These are phyloP conservation scores for Amoebophrya sp. DNA, from an alignment of 169 alveolate species.

Conservation along the genomic window DNA sequence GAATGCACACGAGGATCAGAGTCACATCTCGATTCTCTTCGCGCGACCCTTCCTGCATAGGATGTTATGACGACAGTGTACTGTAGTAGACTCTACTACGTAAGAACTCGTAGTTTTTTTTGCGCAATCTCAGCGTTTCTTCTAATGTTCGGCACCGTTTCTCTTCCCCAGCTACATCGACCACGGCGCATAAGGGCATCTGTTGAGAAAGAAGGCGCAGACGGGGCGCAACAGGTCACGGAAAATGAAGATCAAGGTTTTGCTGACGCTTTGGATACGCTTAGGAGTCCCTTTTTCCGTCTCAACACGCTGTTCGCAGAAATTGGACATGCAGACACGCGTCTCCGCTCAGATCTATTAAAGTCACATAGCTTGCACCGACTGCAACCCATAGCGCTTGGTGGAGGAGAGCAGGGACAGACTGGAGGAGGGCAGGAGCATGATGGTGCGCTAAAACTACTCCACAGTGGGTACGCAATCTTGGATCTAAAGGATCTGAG, in stretches of 20 bases:
- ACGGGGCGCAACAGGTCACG: too few species aligned
- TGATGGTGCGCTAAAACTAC: neutral
- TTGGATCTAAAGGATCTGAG: neutral
- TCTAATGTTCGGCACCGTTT: neutral
- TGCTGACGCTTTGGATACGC: neutral
- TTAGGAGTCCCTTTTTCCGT: neutral
- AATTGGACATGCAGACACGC: neutral
- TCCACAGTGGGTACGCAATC: neutral
- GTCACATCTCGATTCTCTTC: neutral
- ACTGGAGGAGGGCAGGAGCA: too few species aligned
- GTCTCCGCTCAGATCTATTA: neutral
- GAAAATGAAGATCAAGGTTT: neutral
- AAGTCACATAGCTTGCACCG: neutral
- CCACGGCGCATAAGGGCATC: neutral
- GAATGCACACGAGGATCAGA: neutral
- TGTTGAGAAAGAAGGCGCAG: neutral
- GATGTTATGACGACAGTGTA: too few species aligned
- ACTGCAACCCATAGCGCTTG: neutral
- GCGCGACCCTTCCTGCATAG: neutral
- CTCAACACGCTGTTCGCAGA: constrained; percentile 12
- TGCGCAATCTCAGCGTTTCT: too few species aligned
- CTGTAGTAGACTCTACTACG: too few species aligned
- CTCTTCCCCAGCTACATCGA: neutral
- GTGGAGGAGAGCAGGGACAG: neutral
- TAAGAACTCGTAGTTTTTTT: too few species aligned